A percentile compares a stretch with the other conserved stretches of the same genome.
Conservation (phyloP, 139 green algal genomes). For the Tetratostichococcus sp. region DNA sequence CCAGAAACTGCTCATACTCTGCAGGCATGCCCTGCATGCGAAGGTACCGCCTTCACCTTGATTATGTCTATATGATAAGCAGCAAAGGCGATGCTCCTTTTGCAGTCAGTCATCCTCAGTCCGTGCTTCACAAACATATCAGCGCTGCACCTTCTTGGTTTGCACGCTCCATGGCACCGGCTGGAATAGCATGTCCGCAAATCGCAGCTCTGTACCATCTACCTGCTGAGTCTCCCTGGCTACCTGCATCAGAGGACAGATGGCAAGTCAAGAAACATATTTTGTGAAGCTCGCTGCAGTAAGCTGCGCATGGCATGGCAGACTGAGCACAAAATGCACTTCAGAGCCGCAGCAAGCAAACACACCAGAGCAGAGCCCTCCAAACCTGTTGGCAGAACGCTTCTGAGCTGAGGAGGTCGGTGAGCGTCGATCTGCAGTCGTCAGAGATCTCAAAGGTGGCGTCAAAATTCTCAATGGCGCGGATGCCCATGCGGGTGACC, state of each 20-base stretch:
- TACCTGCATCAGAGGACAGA: not conserved
- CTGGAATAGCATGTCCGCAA: slow-evolving; percentile 24
- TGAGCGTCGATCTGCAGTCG: slow-evolving; percentile 3
- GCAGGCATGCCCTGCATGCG: slow-evolving; percentile 12
- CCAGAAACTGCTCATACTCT: slow-evolving; percentile 32
- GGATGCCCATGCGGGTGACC: slow-evolving; percentile 6
- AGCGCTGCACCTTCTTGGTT: slow-evolving; percentile 4
- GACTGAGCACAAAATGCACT: too few relatives aligned
- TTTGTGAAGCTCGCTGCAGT: too few relatives aligned
- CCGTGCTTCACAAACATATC: too few relatives aligned
- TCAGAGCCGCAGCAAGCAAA: too few relatives aligned
- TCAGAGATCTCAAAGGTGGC: slow-evolving; percentile 9
- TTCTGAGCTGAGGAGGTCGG: slow-evolving; percentile 4
- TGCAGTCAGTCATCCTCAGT: not conserved
- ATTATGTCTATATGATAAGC: too few relatives aligned
- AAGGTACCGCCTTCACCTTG: too few relatives aligned
- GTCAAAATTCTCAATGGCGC: slow-evolving; percentile 14
- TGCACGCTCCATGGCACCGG: slow-evolving; percentile 25
- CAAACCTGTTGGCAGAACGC: slow-evolving; percentile 12
- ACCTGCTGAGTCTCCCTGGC: slow-evolving; percentile 1
- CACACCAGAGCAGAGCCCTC: not conserved
- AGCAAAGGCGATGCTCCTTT: too few relatives aligned
- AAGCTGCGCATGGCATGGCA: too few relatives aligned
- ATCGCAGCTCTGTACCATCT: slow-evolving; percentile 4
- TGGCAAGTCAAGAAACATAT: too few relatives aligned